Base-by-base conservation (phyloP, 129 eudicot species). In the Flaveria linearis region DNA sequence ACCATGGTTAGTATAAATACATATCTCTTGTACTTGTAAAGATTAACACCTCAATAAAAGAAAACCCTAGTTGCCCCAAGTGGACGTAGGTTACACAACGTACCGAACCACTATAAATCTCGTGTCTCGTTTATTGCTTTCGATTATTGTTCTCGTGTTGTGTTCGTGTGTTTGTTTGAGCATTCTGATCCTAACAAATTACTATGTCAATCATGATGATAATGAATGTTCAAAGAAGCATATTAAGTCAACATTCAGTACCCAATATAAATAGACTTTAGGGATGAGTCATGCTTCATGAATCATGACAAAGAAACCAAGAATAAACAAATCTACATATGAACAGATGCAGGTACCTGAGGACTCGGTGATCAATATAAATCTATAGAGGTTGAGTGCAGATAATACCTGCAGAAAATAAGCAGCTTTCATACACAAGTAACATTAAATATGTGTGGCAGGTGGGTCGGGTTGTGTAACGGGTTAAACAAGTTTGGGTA, bases 311-410 rank as follows among this genome's bases (percentile, higher is more conserved):
- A 17, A 18, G n/a, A 2, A 53, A 53, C 65, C 65, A 11, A 62
- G 68, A 62, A 62, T 62, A 62, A 14, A 28, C 33, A 65, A 68
- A 68, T 45, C 36, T 20, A 17, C 9, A 76, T 3, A 66, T 67
- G 51, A 63, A 45, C 63, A 52, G 72, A 23, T 55, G 41, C 69
- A 14, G 26, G 79, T 80, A 91, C 99, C 97, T 83, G 89, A 86
- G 70, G 96, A 86, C 81, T 95, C 99, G 1, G 91, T 87, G 45
- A 95, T 89, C 81, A 95, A 66, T 49, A 91, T 77, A 76, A 76
- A 95, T 85, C 97, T 87, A 79, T 87, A 95, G 73, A 95, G 80
- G 88, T 91, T 95, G 45, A 95, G 96, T 65, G 94, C 92, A 28
- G 99, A 83, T 33, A 89, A 75, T 67, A 86, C 94, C 99, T 95